Evolutionary conservation across 495 filamentous ascomycete genomes (phyloP).

Genomic region (Talaromyces adpressus): DNA sequence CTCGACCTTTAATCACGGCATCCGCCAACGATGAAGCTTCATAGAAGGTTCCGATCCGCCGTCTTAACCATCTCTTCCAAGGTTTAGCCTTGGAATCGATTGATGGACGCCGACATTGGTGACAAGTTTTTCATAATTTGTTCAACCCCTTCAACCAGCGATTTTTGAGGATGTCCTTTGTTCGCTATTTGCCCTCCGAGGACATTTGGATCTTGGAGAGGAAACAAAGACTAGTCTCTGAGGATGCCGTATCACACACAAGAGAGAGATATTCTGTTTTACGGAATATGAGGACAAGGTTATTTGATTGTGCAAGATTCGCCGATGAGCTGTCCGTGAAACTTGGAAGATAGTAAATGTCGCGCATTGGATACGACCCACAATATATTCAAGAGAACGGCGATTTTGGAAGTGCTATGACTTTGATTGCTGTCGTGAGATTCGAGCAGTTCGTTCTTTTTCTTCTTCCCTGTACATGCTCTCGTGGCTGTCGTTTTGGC

Average conservation of each 20-base stretch:
- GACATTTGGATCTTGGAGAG: constrained; percentile 42
- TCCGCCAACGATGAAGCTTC: constrained; percentile 43
- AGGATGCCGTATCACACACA: constrained; percentile 73
- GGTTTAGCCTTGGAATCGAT: constrained; percentile 46
- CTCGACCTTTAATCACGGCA: constrained; percentile 47
- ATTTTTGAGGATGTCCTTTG: constrained; percentile 86
- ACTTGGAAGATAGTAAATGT: constrained; percentile 5
- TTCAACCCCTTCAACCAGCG: constrained; percentile 42
- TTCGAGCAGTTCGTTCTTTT: constrained; percentile 5
- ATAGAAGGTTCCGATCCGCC: constrained; percentile 52
- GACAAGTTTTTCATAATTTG: constrained; percentile 18
- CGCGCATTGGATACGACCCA: constrained; percentile 3
- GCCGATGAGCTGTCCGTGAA: background rate
- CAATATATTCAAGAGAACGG: background rate
- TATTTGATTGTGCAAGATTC: background rate
- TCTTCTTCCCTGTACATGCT: constrained; percentile 4
- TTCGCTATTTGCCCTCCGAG: constrained; percentile 57
- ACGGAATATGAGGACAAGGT: constrained; percentile 6
- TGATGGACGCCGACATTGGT: constrained; percentile 57
- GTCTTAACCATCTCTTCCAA: constrained; percentile 67
- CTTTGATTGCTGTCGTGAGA: background rate
- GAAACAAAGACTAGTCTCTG: constrained; percentile 85
- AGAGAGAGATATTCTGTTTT: constrained; percentile 29
- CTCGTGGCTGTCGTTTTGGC: background rate
- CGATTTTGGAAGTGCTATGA: background rate